Evolutionary conservation across 1,284 basidiomycete species (phyloP), one percentile per base, ranked within the genome.

Genomic region (Volvariella surrecta): DNA sequence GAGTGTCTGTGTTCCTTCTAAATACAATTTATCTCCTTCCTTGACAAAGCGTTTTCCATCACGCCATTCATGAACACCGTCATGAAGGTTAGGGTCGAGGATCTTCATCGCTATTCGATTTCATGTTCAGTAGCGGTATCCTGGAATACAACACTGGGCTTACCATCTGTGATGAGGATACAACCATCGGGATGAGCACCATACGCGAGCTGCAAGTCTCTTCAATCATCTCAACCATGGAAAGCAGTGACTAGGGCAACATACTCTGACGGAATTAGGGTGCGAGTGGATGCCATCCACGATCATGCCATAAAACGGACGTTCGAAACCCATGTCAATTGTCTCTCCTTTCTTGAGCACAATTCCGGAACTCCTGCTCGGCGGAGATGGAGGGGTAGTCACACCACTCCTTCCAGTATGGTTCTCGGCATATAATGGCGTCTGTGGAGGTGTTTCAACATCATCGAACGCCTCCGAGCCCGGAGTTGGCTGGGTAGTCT

Each of bases 241-340:
- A 32, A 11, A 11, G 9, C 15, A 34, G 20, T 18, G 31, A 17
- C 13, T 31, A n/a, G 15, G 39, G 39, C 32, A 18, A 60, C 76
- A 44, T 59, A 86, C 85, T 53, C 88, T 71, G 43, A 94, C 87
- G 37, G 87, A 89, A 61, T 91, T 89, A 3, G 91, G 90, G 61
- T 94, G 90, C 19, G 80, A 87, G 59, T 95, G 91, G 45, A 91
- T 80, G 0, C 91, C 91, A 58, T 95, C 91, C 9, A 90, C 89
- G 48, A 95, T 95, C 47, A 94, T 66, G 43, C 87, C 89, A 56
- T 88, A 95, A 63, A 79, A 92, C 15, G 90, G 89, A 47, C 87
- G 67, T 53, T 76, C 73, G 50, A 82, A 80, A n/a, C 54, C 68
- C 70, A 66, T 64, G 49, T 64, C 62, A 22, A 63, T 62, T 22